Evolutionary conservation across 768 basidiomycete species (phyloP), one percentile per base, ranked within the genome.

Genomic region (Agaricus blazei): DNA sequence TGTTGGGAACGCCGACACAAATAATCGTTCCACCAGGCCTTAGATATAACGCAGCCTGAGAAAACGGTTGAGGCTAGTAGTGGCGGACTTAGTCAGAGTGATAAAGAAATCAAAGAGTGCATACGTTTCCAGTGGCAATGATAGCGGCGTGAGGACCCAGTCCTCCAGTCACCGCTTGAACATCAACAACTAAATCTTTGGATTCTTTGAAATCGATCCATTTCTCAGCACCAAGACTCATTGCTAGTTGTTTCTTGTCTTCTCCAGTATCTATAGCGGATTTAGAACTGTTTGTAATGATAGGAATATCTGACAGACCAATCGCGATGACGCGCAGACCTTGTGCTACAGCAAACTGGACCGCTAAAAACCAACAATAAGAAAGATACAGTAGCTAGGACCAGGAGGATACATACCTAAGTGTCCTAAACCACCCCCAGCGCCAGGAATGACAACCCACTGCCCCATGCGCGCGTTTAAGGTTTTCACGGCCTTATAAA

Each of bases 341-440:
- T 73, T 87, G 84, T 26, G 80, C 78, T 38, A 74, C 76, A 9
- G 91, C 93, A 62, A 93, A 93, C 67, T 94, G 91, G 28, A 92
- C 68, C 24, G 90, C 84, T 81, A 49, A 3, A 14, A 23, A 47
- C 14, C 12, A 14, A 41, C 19, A 19, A 19, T 41, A 9, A 41
- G 40, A 41, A 12, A 14, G 40, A 40, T 4, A 12, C n/a, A 4
- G 6, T 15, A 4, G 12, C 19, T 19, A 19, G 19, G 11, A 24
- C 24, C 23, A 29, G 14, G 26, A 47, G 14, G n/a, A 11, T 23
- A 54, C 65, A 28, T 58, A 84, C 81, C 88, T 29, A 95, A 78
- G 71, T 92, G 88, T 7, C 91, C 92, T 26, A 93, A 82, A 12
- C 91, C 90, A 51, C 88, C 88, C 3, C 88, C 89, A 2, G 88